Base-by-base conservation (phyloP, 1,139 yeast genomes). In the Wickerhamiella infanticola region DNA sequence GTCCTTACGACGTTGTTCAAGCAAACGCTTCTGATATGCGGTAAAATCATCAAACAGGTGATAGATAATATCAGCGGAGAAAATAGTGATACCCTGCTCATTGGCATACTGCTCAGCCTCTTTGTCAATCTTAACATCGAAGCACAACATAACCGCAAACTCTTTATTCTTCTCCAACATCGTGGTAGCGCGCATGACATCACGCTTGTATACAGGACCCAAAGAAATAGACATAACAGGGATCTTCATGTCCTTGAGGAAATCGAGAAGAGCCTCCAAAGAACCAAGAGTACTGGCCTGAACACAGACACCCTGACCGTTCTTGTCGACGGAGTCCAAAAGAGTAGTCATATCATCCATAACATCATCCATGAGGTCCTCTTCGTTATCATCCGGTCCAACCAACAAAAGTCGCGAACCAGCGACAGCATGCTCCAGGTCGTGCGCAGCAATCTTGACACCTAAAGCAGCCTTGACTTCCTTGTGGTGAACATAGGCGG, bases 221-320 rank as follows among this genome's bases (percentile, higher is more conserved):
- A 93, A 75, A 49, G 96, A 94, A 63, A 90, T 88, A 39, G 95
- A 82, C 95, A 88, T 86, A 44, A 90, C 99, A 33, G 99, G 99
- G 64, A 93, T 90, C 73, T 90, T 90, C 96, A 86, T 85, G 58
- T 84, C 95, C 69, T 88, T 88, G 65, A 90, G 75, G 84, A 90
- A 93, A 66, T 90, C 97, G 55, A 90, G 75, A 57, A 90, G 71
- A 2, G 99, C 99, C 69, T 90, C 99, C 60, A 90, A 72, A 39
- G 98, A 88, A 73, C 98, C 99, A 62, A 90, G 75, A 24, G 98
- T 93, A 8, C 96, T 86, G 0, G 98, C 97, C 69, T 93, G 99
- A 40, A 93, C 99, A 57, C 88, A 86, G 47, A 93, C 98, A 74
- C 98, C 99, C 61, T 74, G 77, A 58, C 98, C 98, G 42, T 88